Base-by-base conservation (phyloP, 2,329 filamentous ascomycete species). In the Shiraia sp. region DNA sequence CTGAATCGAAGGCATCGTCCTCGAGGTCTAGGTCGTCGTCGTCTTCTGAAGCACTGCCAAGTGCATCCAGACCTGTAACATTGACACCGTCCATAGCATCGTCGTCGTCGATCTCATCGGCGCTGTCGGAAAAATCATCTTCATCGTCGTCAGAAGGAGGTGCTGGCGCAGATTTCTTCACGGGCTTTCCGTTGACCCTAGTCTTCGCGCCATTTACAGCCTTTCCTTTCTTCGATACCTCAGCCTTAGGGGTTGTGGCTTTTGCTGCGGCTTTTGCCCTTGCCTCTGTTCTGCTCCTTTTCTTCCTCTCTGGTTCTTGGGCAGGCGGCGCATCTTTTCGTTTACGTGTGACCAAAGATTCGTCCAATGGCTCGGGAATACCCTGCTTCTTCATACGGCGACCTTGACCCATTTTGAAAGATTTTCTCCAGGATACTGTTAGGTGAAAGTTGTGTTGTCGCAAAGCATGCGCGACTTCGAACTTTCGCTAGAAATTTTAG, bases 351-450 rank as follows among this genome's bases (percentile, higher is more conserved):
- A 86, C 85, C 63, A 87, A 63, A 54, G 68, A 75, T 56, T 96
- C 89, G 53, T 93, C 89, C 54, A 96, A 80, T 53, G 87, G 79
- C 63, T 87, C 82, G 39, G 93, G 93, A 53, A 86, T 79, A 41
- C 90, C 92, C 80, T 97, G 93, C 75, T 96, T 96, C 72, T 91
- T 88, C 86, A 96, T 95, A 62, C 91, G 89, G 69, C 90, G 87
- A 70, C 90, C 88, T 49, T 84, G 82, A 77, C 90, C 91, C 91
- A 96, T 96, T 28, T 52, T 65, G 45, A 48, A 41, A 27, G 41
- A 38, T 36, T 30, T 36, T 35, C 2, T 12, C 8, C 17, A 16
- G 6, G 17, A 25, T 23, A 35, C 31, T 10, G 19, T 12, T 23
- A 31, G 23, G 25, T 27, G 15, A 24, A 31, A 26, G 40, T 41